Evolutionary conservation across 768 basidiomycete species (phyloP), one percentile per base, ranked within the genome.

Genomic region (Coprinopsis cinerea): DNA sequence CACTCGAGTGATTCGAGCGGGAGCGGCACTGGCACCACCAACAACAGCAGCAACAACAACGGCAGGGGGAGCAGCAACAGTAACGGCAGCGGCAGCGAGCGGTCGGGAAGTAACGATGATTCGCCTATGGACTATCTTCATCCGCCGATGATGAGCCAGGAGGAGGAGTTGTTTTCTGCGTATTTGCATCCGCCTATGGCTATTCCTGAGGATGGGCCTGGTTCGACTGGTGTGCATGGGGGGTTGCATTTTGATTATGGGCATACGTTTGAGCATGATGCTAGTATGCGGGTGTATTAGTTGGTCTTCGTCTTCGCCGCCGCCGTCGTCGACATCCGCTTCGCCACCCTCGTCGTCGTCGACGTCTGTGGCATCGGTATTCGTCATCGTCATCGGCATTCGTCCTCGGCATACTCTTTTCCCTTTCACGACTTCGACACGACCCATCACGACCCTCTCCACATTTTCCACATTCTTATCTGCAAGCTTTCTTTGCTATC

Each of bases 101-200:
- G 34, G 27, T 42, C 44, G 41, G n/a, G n/a, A n/a, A 35, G 35
- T 20, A 41, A 52, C 5, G 81, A 81, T 27, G 83, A 87, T 48
- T 76, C 78, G 17, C 77, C 80, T 15, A 85, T 86, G 82, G 85
- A 88, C 56, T 88, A 79, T 55, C 68, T 87, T 4, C 85, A 88
- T 49, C 77, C 78, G 25, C 79, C 80, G 7, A 70, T 80, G 73
- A 66, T 76, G n/a, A 73, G 74, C 20, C 85, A 86, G 39, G 86
- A 88, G 44, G 84, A 85, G 18, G 74, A 69, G 50, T 64, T 88
- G 35, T 75, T 77, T 49, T 74, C 73, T 34, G 59, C 72, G 15
- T 77, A 70, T 52, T 52, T 77, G 49, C 74, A 75, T 50, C 73
- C 71, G 4, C 74, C 71, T 0, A 76, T 73, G 74, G 63, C 64